Conservation (phyloP, 2,329 filamentous ascomycete species). For the Aspergillus ochraceus region DNA sequence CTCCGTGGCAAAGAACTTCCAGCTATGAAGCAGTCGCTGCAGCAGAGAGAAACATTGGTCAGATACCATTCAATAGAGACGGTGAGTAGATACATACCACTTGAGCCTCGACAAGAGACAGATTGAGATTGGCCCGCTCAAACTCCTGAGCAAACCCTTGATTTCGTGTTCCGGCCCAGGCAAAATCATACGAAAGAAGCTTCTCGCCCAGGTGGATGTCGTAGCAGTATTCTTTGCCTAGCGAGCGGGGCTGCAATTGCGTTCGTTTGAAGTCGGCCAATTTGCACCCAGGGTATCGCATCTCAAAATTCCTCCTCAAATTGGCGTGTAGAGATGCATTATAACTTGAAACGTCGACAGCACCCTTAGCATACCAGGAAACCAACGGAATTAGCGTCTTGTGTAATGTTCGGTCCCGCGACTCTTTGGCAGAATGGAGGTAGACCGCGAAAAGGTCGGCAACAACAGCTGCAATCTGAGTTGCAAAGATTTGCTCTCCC, state of each 20-base stretch:
- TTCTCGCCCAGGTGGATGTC: constrained; percentile 72
- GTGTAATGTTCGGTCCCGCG: constrained; percentile 66
- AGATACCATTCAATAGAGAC: constrained; percentile 17
- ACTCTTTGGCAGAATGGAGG: constrained; percentile 79
- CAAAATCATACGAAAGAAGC: constrained; percentile 73
- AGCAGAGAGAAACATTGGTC: constrained; percentile 20
- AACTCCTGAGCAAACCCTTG: constrained; percentile 82
- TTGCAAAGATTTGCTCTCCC: constrained; percentile 56
- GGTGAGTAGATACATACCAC: constrained; percentile 57
- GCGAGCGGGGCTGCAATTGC: constrained; percentile 60
- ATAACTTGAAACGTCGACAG: constrained; percentile 76
- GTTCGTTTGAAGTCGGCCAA: constrained; percentile 82
- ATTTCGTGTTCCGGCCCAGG: constrained; percentile 68
- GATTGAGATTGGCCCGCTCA: constrained; percentile 80
- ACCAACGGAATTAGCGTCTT: constrained; percentile 72
- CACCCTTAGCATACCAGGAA: constrained; percentile 76
- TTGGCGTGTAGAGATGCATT: constrained; percentile 85
- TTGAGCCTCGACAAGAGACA: constrained; percentile 90
- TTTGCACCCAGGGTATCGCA: constrained; percentile 70
- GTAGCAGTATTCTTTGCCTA: constrained; percentile 82
- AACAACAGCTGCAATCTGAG: constrained; percentile 74
- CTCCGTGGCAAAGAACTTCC: constrained; percentile 85
- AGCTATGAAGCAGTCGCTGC: constrained; percentile 78
- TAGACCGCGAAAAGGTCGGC: constrained; percentile 90
- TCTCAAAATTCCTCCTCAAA: constrained; percentile 79